These are phyloP conservation scores for Globisporangium apiculatum DNA, from an alignment of 352 stramenopile genomes.

Conservation along the genomic window DNA sequence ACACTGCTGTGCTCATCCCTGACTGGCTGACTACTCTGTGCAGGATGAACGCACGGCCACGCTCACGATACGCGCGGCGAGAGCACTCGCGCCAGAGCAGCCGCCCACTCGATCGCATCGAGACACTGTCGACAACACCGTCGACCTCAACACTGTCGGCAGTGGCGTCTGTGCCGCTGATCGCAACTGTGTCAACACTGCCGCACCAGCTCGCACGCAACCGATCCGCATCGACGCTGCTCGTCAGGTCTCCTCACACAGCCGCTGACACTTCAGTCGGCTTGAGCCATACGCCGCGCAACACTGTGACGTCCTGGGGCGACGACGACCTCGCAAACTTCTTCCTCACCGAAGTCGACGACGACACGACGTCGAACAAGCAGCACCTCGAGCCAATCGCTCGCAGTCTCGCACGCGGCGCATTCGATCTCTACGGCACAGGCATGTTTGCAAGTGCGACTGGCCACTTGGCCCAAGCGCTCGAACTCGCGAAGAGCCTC, in stretches of 20 bases:
- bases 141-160: background rate
- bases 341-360: constrained; percentile 73
- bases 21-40: background rate
- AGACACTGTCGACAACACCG: constrained; percentile 16
- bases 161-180: background rate
- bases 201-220: constrained; percentile 4
- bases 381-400: constrained; percentile 20
- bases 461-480: constrained; percentile 27
- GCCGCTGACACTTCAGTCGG: too few relatives aligned
- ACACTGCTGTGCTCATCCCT: too few relatives aligned
- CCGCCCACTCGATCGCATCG: constrained; percentile 30
- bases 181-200: background rate
- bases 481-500: constrained; percentile 21
- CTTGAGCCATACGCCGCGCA: background rate
- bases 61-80: constrained; percentile 46
- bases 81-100: constrained; percentile 23
- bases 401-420: constrained; percentile 28
- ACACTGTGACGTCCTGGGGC: constrained; percentile 13
- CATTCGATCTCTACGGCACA: constrained; percentile 47
- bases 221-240: constrained; percentile 6
- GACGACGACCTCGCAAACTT: constrained; percentile 47
- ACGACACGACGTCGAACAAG: constrained; percentile 18
- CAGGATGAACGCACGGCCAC: constrained; percentile 36
- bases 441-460: constrained; percentile 25
- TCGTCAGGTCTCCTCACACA: background rate